phyloP scores from a whole-genome alignment of 805 yeast genomes.

The Spathaspora arborariae region DNA sequence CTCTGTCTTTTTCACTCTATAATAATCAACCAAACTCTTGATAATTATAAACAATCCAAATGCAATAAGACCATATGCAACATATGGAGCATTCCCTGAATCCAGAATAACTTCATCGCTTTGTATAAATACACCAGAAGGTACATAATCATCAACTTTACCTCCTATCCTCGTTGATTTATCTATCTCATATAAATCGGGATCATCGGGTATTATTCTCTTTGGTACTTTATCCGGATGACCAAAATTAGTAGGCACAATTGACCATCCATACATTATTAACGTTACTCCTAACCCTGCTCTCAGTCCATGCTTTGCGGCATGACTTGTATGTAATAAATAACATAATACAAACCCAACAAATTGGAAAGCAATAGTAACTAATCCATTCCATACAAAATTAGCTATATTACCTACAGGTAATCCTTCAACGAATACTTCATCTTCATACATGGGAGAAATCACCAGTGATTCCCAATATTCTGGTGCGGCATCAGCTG shows the following conservation, averaged over 20 bases:
- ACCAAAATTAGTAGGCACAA: constrained; percentile 39
- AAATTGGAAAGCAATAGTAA: constrained; percentile 88
- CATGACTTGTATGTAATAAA: constrained; percentile 91
- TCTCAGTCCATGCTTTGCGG: constrained; percentile 92
- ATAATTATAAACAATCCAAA: constrained; percentile 64
- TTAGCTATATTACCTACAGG: constrained; percentile 93
- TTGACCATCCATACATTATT: constrained; percentile 54
- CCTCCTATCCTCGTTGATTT: constrained; percentile 25
- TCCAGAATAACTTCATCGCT: not conserved
- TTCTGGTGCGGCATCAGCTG: constrained; percentile 91
- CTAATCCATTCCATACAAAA: constrained; percentile 84
- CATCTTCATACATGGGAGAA: constrained; percentile 79
- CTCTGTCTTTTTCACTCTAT: constrained; percentile 76
- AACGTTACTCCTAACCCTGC: constrained; percentile 88
- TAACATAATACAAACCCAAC: constrained; percentile 91
- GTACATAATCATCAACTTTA: constrained; percentile 23
- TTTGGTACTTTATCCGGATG: constrained; percentile 30
- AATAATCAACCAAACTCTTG: constrained; percentile 70
- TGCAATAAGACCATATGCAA: constrained; percentile 61
- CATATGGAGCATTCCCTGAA: constrained; percentile 32
- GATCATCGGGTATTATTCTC: constrained; percentile 29
- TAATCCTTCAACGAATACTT: constrained; percentile 88
- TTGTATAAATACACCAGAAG: constrained; percentile 8
- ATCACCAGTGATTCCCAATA: constrained; percentile 92
- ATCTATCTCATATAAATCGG: constrained; percentile 30